phyloP scores from a whole-genome alignment of 306 rosid genomes.

The Rosa lucieae region DNA sequence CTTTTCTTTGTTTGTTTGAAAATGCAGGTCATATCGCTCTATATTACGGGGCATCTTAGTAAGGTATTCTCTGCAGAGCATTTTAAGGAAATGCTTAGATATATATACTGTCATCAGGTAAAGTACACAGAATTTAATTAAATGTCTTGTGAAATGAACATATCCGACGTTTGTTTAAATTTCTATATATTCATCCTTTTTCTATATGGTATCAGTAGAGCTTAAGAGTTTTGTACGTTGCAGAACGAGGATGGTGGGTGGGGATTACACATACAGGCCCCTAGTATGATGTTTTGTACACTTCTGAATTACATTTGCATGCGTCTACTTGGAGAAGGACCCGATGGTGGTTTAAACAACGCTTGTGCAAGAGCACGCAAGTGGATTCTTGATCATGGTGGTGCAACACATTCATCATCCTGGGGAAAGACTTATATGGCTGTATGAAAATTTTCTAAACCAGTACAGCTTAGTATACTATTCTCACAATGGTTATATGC shows the following conservation, averaged over 20 bases:
- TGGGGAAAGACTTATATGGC: slow-evolving; percentile 93
- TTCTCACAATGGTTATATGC: background rate
- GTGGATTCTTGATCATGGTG: slow-evolving; percentile 74
- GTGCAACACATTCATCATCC: slow-evolving; percentile 46
- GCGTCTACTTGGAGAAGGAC: slow-evolving; percentile 74
- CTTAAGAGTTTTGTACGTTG: background rate
- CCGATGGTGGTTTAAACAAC: slow-evolving; percentile 53
- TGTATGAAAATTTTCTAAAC: slow-evolving; percentile 21
- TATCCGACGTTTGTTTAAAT: background rate
- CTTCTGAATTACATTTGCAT: slow-evolving; percentile 55
- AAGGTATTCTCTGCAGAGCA: slow-evolving; percentile 41
- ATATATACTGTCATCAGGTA: slow-evolving; percentile 66
- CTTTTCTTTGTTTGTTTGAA: background rate
- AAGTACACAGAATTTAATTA: background rate
- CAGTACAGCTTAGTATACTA: background rate
- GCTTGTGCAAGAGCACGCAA: slow-evolving; percentile 63
- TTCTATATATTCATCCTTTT: background rate
- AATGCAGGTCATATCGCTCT: slow-evolving; percentile 61
- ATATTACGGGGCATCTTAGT: slow-evolving; percentile 56
- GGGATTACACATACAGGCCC: slow-evolving; percentile 80
- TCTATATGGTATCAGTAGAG: background rate
- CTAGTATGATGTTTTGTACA: slow-evolving; percentile 71
- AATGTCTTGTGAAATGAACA: background rate
- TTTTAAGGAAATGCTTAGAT: slow-evolving; percentile 57
- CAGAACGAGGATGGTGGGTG: slow-evolving; percentile 74